These are phyloP conservation scores for Penicillium sp. DNA, from an alignment of 2,329 filamentous ascomycete genomes.

Conservation along the genomic window DNA sequence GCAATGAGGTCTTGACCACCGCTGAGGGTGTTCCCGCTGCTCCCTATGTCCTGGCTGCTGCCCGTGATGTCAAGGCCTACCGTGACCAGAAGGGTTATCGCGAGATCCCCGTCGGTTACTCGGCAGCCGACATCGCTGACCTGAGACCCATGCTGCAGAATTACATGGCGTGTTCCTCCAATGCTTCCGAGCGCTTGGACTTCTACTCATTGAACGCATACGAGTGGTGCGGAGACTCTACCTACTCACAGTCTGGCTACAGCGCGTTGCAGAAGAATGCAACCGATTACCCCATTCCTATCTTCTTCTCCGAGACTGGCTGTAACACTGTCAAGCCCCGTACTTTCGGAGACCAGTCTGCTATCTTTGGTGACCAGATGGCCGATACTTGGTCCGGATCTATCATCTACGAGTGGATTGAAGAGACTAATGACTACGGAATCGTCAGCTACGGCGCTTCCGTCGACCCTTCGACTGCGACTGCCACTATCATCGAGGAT, in stretches of 20 bases:
- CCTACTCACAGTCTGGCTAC: slow-evolving; percentile 70
- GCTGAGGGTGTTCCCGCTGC: slow-evolving; percentile 63
- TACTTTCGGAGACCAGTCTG: slow-evolving; percentile 64
- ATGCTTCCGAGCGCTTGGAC: slow-evolving; percentile 69
- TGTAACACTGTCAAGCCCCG: slow-evolving; percentile 62
- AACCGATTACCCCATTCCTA: slow-evolving; percentile 73
- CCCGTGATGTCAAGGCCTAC: slow-evolving; percentile 81
- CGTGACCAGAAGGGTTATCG: slow-evolving; percentile 75
- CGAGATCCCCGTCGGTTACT: slow-evolving; percentile 82
- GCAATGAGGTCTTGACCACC: slow-evolving; percentile 73
- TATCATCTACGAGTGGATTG: slow-evolving; percentile 88
- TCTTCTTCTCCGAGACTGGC: slow-evolving; percentile 88
- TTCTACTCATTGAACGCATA: slow-evolving; percentile 88
- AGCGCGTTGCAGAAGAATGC: slow-evolving; percentile 66
- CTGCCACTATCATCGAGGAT: slow-evolving; percentile 60
- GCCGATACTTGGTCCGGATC: slow-evolving; percentile 69
- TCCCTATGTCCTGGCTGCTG: slow-evolving; percentile 80
- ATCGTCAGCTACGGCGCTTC: slow-evolving; percentile 72
- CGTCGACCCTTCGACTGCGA: slow-evolving; percentile 55
- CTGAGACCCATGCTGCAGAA: slow-evolving; percentile 66
- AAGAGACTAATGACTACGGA: slow-evolving; percentile 81
- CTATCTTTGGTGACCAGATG: slow-evolving; percentile 78
- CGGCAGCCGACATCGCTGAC: slow-evolving; percentile 78
- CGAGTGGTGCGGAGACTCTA: slow-evolving; percentile 68
- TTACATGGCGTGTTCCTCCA: slow-evolving; percentile 77